Percentiles rank a stretch among this genome's conserved stretches.
Conservation (phyloP, 306 rosid species). For the Vachellia pachyceras region DNA sequence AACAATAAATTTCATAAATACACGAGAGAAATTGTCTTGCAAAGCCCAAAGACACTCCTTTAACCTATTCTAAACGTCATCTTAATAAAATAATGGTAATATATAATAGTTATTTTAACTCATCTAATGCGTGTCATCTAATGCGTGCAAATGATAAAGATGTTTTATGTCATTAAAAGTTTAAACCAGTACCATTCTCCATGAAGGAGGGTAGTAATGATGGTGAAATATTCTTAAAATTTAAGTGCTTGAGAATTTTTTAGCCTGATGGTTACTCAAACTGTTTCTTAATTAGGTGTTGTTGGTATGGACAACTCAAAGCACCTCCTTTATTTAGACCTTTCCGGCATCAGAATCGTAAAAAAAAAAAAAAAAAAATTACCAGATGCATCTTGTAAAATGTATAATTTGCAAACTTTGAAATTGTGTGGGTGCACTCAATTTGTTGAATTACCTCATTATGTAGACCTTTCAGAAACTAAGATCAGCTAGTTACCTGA, state of each 20-base stretch:
- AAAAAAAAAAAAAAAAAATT: no score
- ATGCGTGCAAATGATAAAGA: not conserved
- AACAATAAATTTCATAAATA: no score
- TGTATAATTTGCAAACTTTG: constrained; percentile 3
- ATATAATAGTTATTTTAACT: no score
- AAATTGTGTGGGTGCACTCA: not conserved
- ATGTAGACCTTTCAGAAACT: not conserved
- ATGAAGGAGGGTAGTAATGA: not conserved
- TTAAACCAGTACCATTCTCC: not conserved
- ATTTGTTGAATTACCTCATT: not conserved
- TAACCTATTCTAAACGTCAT: no score
- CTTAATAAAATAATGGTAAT: no score
- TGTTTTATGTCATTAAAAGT: not conserved
- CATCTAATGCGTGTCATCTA: no score
- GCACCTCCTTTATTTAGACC: not conserved
- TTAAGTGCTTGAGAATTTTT: not conserved
- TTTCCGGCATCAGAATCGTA: not conserved
- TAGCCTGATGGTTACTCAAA: not conserved
- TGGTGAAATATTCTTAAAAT: not conserved
- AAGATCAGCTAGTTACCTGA: not conserved
- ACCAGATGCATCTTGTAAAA: not conserved
- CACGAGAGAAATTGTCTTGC: no score
- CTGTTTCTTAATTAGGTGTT: not conserved
- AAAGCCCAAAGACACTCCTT: no score
- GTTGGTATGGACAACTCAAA: not conserved